phyloP scores from a whole-genome alignment of 129 eudicot species.

The Helichrysum umbraculigerum region DNA sequence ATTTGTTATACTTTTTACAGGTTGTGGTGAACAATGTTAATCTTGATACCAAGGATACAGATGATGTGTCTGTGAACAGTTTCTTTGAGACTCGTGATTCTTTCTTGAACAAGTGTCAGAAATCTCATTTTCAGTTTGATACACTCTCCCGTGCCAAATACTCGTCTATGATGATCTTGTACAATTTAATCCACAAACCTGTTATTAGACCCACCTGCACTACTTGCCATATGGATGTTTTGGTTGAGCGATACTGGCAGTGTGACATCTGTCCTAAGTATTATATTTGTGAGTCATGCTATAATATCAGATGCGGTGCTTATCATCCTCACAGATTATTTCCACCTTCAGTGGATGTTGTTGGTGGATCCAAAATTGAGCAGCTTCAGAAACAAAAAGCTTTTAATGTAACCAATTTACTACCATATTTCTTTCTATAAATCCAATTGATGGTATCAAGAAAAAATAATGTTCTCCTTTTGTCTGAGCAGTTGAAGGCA shows the following conservation, averaged over 20 bases:
- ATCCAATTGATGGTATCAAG: conserved; percentile 8
- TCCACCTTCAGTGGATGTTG: conserved; percentile 24
- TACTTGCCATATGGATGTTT: conserved; percentile 41
- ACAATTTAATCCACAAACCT: conserved; percentile 56
- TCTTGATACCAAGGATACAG: conserved; percentile 66
- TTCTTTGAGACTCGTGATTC: conserved; percentile 61
- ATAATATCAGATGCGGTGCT: conserved; percentile 36
- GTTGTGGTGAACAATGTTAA: conserved; percentile 48
- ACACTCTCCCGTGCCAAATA: conserved; percentile 84
- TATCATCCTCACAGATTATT: conserved; percentile 48
- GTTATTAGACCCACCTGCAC: conserved; percentile 36
- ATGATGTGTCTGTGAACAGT: conserved; percentile 45
- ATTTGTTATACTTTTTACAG: conserved; percentile 40
- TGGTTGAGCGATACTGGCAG: conserved; percentile 37
- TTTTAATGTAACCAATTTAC: conserved; percentile 5
- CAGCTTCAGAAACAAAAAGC: conserved; percentile 30
- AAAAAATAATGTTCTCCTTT: not conserved
- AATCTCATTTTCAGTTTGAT: conserved; percentile 71
- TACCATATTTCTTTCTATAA: not conserved
- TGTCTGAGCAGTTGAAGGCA: conserved; percentile 36
- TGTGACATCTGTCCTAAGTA: conserved; percentile 50
- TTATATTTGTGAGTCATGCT: conserved; percentile 42
- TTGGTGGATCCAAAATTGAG: conserved; percentile 31
- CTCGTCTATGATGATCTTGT: conserved; percentile 87
- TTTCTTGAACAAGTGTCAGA: conserved; percentile 68